Evolutionary conservation across 306 rosid genomes (phyloP).

Genomic region (Geum urbanum): DNA sequence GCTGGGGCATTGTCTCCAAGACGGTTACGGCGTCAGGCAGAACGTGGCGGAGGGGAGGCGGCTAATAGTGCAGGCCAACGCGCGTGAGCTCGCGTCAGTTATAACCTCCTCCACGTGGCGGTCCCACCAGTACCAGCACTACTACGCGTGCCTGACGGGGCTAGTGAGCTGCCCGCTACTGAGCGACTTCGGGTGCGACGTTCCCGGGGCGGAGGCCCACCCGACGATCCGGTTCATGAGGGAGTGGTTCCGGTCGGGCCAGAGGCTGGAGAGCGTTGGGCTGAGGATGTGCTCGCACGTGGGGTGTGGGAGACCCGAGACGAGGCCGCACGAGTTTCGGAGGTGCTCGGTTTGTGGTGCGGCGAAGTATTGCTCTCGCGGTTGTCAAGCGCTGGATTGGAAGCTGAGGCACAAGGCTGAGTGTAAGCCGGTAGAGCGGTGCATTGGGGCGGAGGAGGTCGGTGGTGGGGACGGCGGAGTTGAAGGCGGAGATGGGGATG

Average conservation of each 20-base stretch:
- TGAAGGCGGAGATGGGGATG: slow-evolving; percentile 17
- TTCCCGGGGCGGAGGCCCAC: slow-evolving; percentile 49
- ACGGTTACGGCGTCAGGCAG: slow-evolving; percentile 71
- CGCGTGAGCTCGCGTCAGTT: slow-evolving; percentile 50
- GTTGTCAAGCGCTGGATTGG: slow-evolving; percentile 89
- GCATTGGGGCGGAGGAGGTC: slow-evolving; percentile 26
- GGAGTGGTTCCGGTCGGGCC: slow-evolving; percentile 66
- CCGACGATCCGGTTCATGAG: slow-evolving; percentile 60
- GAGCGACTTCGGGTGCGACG: slow-evolving; percentile 46
- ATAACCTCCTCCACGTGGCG: slow-evolving; percentile 36
- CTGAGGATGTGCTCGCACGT: slow-evolving; percentile 56
- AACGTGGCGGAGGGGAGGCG: slow-evolving; percentile 59
- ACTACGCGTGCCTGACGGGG: slow-evolving; percentile 17
- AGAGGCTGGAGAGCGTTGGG: slow-evolving; percentile 23
- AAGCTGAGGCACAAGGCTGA: slow-evolving; percentile 57
- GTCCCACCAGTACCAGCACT: slow-evolving; percentile 17
- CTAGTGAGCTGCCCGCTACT: slow-evolving; percentile 38
- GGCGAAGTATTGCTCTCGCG: slow-evolving; percentile 84
- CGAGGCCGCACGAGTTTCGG: slow-evolving; percentile 78
- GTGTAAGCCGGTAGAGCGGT: slow-evolving; percentile 41
- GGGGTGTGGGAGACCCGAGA: slow-evolving; percentile 82
- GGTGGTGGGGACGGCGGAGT: slow-evolving; percentile 21
- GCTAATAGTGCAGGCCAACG: slow-evolving; percentile 70
- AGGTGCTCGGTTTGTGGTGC: slow-evolving; percentile 79
- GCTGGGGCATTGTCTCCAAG: slow-evolving; percentile 83